Percentiles rank a stretch among this genome's conserved stretches.
Conservation (phyloP, 23 red algal genomes). For the Gracilaria gracilis region DNA sequence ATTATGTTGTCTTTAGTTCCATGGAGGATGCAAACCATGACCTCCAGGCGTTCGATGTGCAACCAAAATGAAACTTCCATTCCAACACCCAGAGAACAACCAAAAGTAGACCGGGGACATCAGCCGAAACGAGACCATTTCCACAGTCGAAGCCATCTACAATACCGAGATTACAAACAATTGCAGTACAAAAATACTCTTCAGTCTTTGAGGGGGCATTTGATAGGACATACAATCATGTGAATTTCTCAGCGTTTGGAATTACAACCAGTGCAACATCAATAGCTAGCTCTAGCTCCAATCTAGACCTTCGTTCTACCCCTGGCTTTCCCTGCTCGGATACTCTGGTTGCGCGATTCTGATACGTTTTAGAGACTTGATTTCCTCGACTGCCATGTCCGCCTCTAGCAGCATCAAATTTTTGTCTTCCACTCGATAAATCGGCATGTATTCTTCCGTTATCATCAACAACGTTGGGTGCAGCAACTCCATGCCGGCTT, state of each 20-base stretch:
- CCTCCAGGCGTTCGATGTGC: constrained; percentile 89
- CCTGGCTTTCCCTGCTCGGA: constrained; percentile 82
- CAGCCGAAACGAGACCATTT: constrained; percentile 77
- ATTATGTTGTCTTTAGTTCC: constrained; percentile 73
- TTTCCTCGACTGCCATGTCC: constrained; percentile 92
- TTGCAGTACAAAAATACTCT: constrained; percentile 95
- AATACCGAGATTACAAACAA: constrained; percentile 95
- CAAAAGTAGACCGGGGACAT: constrained; percentile 93
- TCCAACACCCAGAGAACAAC: constrained; percentile 90
- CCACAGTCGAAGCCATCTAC: constrained; percentile 52
- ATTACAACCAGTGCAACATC: constrained; percentile 91
- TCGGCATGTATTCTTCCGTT: constrained; percentile 80
- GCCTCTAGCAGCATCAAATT: constrained; percentile 73
- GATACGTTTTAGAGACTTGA: constrained; percentile 84
- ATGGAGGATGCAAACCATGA: constrained; percentile 82
- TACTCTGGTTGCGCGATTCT: constrained; percentile 84
- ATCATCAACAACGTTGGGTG: constrained; percentile 40
- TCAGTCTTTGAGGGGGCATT: constrained; percentile 90
- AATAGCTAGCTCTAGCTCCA: constrained; percentile 90
- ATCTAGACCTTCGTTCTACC: constrained; percentile 51
- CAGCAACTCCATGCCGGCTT: constrained; percentile 70
- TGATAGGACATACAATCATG: constrained; percentile 68
- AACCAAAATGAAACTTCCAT: constrained; percentile 86
- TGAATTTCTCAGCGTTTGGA: constrained; percentile 95
- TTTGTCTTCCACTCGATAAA: constrained; percentile 53